Base-by-base conservation (phyloP, 1,284 basidiomycete species). In the Ustilago lituana region DNA sequence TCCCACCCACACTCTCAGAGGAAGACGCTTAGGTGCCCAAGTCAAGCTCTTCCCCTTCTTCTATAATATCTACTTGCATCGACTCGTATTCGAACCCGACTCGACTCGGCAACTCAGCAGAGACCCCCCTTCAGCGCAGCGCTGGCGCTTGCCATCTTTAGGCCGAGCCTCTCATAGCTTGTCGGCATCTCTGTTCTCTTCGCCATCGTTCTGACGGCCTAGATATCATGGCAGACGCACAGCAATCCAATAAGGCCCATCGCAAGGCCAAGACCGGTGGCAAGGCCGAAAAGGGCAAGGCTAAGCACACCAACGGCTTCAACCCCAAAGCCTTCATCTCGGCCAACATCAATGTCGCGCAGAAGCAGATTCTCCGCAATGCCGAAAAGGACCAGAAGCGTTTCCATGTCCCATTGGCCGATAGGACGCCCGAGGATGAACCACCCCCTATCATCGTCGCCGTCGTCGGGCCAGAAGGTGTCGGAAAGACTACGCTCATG, bases 281-380 rank as follows among this genome's bases (percentile, higher is more conserved):
- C 41, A 78, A 75, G 45, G 63, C 77, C 11, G 72, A 63, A 26
- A 78, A 77, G 57, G 64, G 53, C 33, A 72, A 78, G 32, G 40
- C 67, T 31, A 70, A 70, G 26, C 75, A 80, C 50, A 35, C 74
- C 55, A 81, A 82, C 44, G 90, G 89, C 4, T 92, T 89, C 84
- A 97, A 98, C 80, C 93, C 94, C 82, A 97, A 96, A 58, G 87
- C 96, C 2, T 99, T 98, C 84, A 94, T 94, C 20, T 92, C 93
- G 14, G 57, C 73, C 29, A 65, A 67, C 52, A 64, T 72, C 23
- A 62, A 60, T 38, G 73, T 77, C 5, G 77, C 79, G 37, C 93
- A 97, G 78, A 86, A 89, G 45, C 91, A 94, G 80, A 93, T 92
- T 12, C 87, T 94, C 15, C 87, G 94, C 43, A 95, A 92, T 59